Evolutionary conservation across 2,329 filamentous ascomycete species (phyloP), one percentile per base, ranked within the genome.

Genomic region (Seiridium unicorne): DNA sequence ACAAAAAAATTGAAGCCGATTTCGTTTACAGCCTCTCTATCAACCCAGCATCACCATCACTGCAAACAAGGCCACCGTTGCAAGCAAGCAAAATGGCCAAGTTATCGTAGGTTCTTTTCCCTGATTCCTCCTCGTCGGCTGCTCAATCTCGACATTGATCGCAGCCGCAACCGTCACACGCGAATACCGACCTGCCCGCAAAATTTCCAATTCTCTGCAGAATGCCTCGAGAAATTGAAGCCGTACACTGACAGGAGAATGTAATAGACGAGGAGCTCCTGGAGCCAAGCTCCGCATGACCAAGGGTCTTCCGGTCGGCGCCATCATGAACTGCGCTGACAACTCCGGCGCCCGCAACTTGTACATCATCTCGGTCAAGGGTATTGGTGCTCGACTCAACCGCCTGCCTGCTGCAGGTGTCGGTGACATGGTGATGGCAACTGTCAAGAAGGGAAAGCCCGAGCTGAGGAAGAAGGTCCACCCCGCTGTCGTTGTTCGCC

Each of bases 401-500:
- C 89, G 94, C 80, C 88, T 99, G 76, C 94, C 94, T 72, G 94
- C 95, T 75, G 95, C 91, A 72, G 95, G 95, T 88, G 94, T 97
- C 74, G 95, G 95, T 76, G 95, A 98, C 87, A 98, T 98, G 95
- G 95, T 98, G 79, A 98, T 99, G 93, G 94, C 94, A 70, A 98
- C 95, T 71, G 95, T 98, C 84, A 98, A 99, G 92, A 98, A 99
- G 92, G 95, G 96, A 84, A 99, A 99, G 92, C 96, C 96, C 68
- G 96, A 99, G 84, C 86, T 99, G 77, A 89, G 96, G 83, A 99
- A 99, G 92, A 99, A 99, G 91, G 95, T 99, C 81, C 97, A 99
- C 93, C 95, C 95, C 73, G 95, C 95, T 76, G 94, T 99, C 78
- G 95, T 99, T 77, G 94, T 98, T 79, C 87, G 95, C 81, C 95